A percentile compares a stretch with the other conserved stretches of the same genome.
These are phyloP conservation scores for Teunomyces funiuensis DNA, from an alignment of 805 yeast genomes.

Conservation along the genomic window DNA sequence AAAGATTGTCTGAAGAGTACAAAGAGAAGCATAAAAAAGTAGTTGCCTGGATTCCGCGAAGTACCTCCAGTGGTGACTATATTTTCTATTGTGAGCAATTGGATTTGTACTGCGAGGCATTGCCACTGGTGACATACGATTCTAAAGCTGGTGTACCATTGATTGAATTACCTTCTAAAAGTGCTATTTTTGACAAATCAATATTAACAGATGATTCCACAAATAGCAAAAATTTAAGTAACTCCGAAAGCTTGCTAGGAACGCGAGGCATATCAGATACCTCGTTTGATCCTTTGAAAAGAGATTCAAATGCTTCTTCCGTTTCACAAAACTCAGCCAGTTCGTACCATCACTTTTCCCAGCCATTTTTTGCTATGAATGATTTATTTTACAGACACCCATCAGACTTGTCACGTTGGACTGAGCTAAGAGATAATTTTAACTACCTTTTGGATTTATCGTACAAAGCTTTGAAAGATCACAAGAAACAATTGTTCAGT, in stretches of 20 bases:
- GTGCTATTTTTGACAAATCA: conserved; percentile 20
- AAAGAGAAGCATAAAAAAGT: conserved; percentile 16
- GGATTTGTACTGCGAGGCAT: conserved; percentile 55
- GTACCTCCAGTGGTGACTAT: conserved; percentile 54
- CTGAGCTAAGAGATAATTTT: conserved; percentile 49
- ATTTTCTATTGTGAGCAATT: conserved; percentile 62
- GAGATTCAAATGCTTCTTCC: conserved; percentile 39
- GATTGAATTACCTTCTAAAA: conserved; percentile 27
- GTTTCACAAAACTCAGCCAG: conserved; percentile 26
- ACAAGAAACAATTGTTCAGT: conserved; percentile 51
- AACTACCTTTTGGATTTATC: conserved; percentile 48
- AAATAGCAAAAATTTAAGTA: background rate
- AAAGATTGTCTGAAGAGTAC: conserved; percentile 23
- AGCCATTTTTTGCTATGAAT: conserved; percentile 40
- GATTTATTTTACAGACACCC: conserved; percentile 57
- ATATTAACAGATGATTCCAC: conserved; percentile 9
- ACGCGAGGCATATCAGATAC: conserved; percentile 8
- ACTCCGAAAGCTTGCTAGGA: conserved; percentile 6
- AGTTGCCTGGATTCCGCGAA: conserved; percentile 59
- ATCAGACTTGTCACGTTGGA: conserved; percentile 62
- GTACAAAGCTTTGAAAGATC: conserved; percentile 50
- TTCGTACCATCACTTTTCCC: conserved; percentile 41
- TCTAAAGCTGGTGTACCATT: conserved; percentile 19
- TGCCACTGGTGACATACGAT: conserved; percentile 48
- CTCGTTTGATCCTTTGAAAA: conserved; percentile 31